phyloP scores from a whole-genome alignment of 805 yeast genomes.

The Yarrowia sp. region DNA sequence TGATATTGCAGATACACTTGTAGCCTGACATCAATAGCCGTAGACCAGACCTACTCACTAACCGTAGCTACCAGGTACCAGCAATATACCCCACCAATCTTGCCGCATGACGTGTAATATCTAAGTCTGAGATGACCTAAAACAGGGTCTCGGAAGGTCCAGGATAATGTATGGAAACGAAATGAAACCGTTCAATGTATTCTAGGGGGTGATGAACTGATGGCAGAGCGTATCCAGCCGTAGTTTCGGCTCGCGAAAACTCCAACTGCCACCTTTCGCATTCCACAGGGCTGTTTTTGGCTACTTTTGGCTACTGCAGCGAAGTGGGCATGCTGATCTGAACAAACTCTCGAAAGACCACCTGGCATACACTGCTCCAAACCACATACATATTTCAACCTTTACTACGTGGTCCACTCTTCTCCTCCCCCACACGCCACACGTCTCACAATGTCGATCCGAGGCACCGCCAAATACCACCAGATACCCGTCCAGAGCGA shows the following conservation, averaged over 20 bases:
- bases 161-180: too few species aligned
- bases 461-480: constrained; percentile 39
- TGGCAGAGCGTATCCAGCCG: neutral
- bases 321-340: constrained; percentile 39
- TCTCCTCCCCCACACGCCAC: constrained; percentile 3
- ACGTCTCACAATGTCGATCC: constrained; percentile 33
- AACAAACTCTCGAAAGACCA: constrained; percentile 39
- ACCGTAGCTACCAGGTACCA: too few species aligned
- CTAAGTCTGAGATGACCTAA: constrained; percentile 12
- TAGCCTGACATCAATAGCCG: too few species aligned
- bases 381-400: constrained; percentile 8
- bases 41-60: too few species aligned
- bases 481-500: constrained; percentile 40
- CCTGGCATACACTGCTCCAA: constrained; percentile 29
- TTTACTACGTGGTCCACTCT: neutral
- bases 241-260: too few species aligned
- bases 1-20: too few species aligned
- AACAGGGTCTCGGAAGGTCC: too few species aligned
- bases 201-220: neutral
- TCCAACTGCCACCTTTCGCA: neutral
- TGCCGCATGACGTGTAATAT: constrained; percentile 19
- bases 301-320: constrained; percentile 36
- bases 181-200: too few species aligned
- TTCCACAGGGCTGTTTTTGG: constrained; percentile 2
- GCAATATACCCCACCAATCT: constrained; percentile 11